phyloP scores from a whole-genome alignment of 2,329 filamentous ascomycete genomes.

The Pyricularia sp. region DNA sequence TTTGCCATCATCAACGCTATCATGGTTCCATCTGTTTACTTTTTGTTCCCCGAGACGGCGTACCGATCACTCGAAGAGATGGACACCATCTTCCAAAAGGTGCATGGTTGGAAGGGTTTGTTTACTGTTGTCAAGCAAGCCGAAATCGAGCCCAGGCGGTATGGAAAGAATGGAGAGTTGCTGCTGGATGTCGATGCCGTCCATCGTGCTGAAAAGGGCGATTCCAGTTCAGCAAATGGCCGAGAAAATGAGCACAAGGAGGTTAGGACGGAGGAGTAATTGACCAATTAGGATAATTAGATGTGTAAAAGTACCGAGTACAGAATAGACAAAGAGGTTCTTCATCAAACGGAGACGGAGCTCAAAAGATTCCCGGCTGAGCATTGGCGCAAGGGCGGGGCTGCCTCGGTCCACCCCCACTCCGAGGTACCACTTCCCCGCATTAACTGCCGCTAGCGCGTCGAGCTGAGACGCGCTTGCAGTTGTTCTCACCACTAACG shows the following conservation, averaged over 20 bases:
- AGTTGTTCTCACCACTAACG: background rate
- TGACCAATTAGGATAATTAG: background rate
- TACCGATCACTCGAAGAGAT: conserved; percentile 58
- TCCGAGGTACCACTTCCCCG: background rate
- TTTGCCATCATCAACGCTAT: conserved; percentile 57
- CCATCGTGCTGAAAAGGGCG: background rate
- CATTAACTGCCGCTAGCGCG: background rate
- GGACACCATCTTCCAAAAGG: conserved; percentile 39
- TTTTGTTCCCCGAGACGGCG: conserved; percentile 57
- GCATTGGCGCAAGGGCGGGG: too few relatives aligned
- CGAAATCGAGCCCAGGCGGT: conserved; percentile 40
- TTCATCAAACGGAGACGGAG: background rate
- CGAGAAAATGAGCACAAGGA: background rate
- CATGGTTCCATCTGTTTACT: conserved; percentile 48
- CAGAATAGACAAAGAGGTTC: background rate
- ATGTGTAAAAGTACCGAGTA: too few relatives aligned
- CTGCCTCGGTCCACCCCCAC: background rate
- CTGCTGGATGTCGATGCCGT: conserved; percentile 30
- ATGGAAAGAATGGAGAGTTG: conserved; percentile 50
- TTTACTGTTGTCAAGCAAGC: conserved; percentile 32
- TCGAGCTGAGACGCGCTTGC: too few relatives aligned
- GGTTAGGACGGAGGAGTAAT: background rate
- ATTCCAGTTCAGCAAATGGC: background rate
- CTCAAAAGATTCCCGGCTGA: background rate
- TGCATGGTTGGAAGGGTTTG: conserved; percentile 29